Evolutionary conservation across 2,329 filamentous ascomycete species (phyloP).

Genomic region (Ceratocystiopsis brevicomis): DNA sequence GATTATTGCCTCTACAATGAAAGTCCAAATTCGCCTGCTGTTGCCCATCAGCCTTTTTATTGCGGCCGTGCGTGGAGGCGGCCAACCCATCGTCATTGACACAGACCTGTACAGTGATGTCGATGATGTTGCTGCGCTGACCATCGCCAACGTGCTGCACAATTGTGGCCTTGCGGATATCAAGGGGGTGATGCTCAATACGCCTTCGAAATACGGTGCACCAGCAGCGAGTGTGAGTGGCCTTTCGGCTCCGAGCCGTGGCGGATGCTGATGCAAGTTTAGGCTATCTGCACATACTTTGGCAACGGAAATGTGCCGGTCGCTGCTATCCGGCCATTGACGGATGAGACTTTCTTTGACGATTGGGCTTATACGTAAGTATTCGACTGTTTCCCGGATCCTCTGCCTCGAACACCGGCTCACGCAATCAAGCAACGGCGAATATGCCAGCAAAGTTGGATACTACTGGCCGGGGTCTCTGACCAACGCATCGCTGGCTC

Average conservation of each 20-base stretch:
- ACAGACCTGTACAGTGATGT: conserved; percentile 28
- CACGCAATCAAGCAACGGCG: conserved; percentile 10
- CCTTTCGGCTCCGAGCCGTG: background rate
- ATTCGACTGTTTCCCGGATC: too few species aligned
- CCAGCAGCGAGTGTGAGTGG: conserved; percentile 18
- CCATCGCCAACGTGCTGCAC: conserved; percentile 2
- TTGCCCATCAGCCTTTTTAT: background rate
- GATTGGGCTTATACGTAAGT: conserved; percentile 7
- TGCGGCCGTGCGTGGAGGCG: background rate
- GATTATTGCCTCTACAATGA: background rate
- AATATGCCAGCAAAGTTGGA: conserved; percentile 28
- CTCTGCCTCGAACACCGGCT: too few species aligned
- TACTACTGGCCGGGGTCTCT: conserved; percentile 21
- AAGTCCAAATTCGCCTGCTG: background rate
- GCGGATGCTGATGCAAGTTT: background rate
- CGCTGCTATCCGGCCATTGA: conserved; percentile 21
- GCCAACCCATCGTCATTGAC: conserved; percentile 23
- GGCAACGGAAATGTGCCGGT: conserved; percentile 19
- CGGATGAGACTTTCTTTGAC: conserved; percentile 25
- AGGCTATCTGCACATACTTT: conserved; percentile 21
- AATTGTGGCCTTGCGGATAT: conserved; percentile 12
- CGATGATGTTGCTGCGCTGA: conserved; percentile 17
- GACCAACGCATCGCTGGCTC: conserved; percentile 18
- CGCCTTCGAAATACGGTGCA: conserved; percentile 22
- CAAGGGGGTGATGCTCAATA: conserved; percentile 23